Percentiles rank a stretch among this genome's conserved stretches.
These are phyloP conservation scores for Stagonosporopsis tanaceti DNA, from an alignment of 2,329 filamentous ascomycete genomes.

Conservation along the genomic window DNA sequence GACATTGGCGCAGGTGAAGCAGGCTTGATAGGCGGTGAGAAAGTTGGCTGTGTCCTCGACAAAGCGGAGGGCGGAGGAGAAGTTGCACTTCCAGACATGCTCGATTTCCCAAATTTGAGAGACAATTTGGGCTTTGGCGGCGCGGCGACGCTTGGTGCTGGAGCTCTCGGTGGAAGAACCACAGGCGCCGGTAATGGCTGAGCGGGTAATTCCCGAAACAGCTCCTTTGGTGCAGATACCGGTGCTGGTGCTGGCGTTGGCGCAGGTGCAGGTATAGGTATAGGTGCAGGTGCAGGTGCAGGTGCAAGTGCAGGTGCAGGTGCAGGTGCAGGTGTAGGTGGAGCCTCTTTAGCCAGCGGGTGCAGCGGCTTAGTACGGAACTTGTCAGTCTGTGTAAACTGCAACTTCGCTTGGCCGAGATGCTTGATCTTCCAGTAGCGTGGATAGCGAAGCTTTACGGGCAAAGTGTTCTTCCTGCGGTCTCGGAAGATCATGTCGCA, in stretches of 20 bases:
- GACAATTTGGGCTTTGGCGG: constrained; percentile 30
- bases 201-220: constrained; percentile 1
- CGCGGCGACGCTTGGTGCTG: constrained; percentile 3
- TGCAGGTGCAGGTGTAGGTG: constrained; percentile 15
- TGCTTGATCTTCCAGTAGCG: constrained; percentile 65
- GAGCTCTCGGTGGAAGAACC: not conserved
- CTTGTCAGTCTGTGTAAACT: constrained; percentile 40
- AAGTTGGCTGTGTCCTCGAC: constrained; percentile 24
- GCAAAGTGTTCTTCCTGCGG: constrained; percentile 55
- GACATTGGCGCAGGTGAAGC: constrained; percentile 28
- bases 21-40: constrained; percentile 28
- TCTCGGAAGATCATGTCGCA: constrained; percentile 63
- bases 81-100: constrained; percentile 14
- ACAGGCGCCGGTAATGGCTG: constrained; percentile 5
- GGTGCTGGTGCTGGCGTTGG: constrained; percentile 4
- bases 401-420: constrained; percentile 56
- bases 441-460: constrained; percentile 62
- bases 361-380: constrained; percentile 29
- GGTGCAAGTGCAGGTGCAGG: not conserved
- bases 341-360: constrained; percentile 19
- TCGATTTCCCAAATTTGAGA: constrained; percentile 32
- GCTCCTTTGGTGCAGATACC: constrained; percentile 5
- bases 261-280: not conserved
- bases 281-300: not conserved
- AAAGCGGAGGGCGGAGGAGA: constrained; percentile 25